phyloP scores from a whole-genome alignment of 2,329 filamentous ascomycete species.

The Aspergillus clavatus region DNA sequence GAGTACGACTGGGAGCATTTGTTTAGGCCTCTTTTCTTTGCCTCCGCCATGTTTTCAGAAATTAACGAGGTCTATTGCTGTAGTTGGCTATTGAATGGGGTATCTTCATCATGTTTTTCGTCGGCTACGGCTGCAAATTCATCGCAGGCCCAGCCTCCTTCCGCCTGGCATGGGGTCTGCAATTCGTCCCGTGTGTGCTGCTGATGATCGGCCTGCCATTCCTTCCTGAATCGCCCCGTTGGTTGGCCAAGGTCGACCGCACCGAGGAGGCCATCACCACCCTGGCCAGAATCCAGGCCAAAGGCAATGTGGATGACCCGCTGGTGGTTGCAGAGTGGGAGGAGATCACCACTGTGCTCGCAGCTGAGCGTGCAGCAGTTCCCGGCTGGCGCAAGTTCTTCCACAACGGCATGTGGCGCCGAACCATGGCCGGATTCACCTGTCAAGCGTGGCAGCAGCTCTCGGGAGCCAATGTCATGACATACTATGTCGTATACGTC shows the following conservation, averaged over 20 bases:
- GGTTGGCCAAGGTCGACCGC: conserved; percentile 46
- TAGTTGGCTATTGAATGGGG: conserved; percentile 29
- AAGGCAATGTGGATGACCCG: conserved; percentile 43
- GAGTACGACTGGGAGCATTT: too few relatives aligned
- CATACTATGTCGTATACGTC: conserved; percentile 36
- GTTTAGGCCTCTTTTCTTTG: too few relatives aligned
- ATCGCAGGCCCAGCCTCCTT: conserved; percentile 41
- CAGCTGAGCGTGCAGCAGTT: conserved; percentile 36
- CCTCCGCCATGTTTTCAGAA: too few relatives aligned
- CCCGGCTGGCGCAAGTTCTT: conserved; percentile 43
- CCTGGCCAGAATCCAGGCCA: conserved; percentile 44
- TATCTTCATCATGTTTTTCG: conserved; percentile 47
- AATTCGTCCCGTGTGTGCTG: conserved; percentile 43
- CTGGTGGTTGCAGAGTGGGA: conserved; percentile 47
- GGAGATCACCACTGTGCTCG: conserved; percentile 42
- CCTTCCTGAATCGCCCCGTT: conserved; percentile 45
- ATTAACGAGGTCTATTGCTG: background rate
- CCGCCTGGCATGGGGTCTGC: conserved; percentile 45
- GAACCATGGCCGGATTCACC: conserved; percentile 52
- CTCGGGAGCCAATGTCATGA: conserved; percentile 39
- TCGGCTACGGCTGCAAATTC: conserved; percentile 44
- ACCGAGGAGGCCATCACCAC: conserved; percentile 43
- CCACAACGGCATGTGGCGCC: conserved; percentile 56
- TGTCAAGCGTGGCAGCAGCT: conserved; percentile 56
- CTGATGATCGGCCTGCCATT: conserved; percentile 44